These are phyloP conservation scores for Nicotiana tomentosiformis DNA, from an alignment of 257 asterid species.

Conservation along the genomic window DNA sequence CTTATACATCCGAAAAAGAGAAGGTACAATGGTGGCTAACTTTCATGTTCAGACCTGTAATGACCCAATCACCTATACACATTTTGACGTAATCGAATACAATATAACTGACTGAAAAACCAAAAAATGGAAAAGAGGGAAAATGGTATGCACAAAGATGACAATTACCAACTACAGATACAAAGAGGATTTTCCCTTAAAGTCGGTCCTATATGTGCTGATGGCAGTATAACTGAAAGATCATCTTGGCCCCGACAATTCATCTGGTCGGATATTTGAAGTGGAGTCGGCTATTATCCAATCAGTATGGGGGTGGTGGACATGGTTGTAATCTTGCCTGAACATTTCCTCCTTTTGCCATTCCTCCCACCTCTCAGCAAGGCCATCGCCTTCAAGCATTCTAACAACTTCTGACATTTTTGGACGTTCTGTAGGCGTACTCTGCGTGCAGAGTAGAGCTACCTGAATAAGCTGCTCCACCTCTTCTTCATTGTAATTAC, in stretches of 20 bases:
- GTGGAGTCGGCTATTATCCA: constrained; percentile 37
- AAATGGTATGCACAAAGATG: constrained; percentile 26
- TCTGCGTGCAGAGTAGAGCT: constrained; percentile 42
- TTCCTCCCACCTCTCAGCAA: constrained; percentile 48
- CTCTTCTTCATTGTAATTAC: constrained; percentile 31
- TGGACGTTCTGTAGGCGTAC: constrained; percentile 38
- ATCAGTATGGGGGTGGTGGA: constrained; percentile 29
- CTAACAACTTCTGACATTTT: constrained; percentile 46
- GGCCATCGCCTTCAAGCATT: constrained; percentile 52
- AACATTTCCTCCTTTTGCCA: constrained; percentile 47
- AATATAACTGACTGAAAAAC: not conserved
- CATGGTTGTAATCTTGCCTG: constrained; percentile 30
- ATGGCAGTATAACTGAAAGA: constrained; percentile 2
- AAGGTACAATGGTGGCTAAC: constrained; percentile 15
- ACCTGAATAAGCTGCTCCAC: constrained; percentile 46
- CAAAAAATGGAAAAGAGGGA: not conserved
- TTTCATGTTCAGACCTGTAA: constrained; percentile 7
- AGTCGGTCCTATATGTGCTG: not conserved
- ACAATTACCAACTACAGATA: constrained; percentile 7
- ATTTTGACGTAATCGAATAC: constrained; percentile 15
- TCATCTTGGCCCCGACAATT: constrained; percentile 42
- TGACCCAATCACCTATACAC: constrained; percentile 22
- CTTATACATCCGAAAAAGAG: constrained; percentile 1
- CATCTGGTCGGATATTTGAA: constrained; percentile 31
- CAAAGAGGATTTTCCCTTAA: not conserved